Evolutionary conservation across 148 eudicot species (phyloP).

Genomic region (Linanthus parryae): DNA sequence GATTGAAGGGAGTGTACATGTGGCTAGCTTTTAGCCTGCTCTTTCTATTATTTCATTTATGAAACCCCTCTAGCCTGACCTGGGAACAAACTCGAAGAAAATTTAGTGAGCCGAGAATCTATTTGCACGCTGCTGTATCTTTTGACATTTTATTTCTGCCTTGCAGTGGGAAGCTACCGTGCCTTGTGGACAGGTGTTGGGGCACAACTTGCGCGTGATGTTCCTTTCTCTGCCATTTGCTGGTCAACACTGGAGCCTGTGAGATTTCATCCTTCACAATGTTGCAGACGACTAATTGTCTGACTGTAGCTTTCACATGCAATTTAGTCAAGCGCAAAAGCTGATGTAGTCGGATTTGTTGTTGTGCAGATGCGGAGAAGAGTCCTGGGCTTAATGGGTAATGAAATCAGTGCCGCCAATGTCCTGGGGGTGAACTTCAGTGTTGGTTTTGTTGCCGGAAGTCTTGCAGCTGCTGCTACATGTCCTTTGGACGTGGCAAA

Average conservation of each 20-base stretch:
- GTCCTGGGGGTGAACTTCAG: conserved; percentile 78
- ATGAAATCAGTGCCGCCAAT: conserved; percentile 34
- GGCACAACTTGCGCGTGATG: conserved; percentile 91
- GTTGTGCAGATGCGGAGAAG: conserved; percentile 54
- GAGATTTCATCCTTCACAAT: conserved; percentile 18
- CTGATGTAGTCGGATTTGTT: conserved; percentile 5
- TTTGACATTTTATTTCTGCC: conserved; percentile 5
- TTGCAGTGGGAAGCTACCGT: conserved; percentile 59
- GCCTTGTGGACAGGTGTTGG: conserved; percentile 91
- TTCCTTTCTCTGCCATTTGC: conserved; percentile 91
- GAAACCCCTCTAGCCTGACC: no score
- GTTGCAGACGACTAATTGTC: background rate
- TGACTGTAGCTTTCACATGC: background rate
- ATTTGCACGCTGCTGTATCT: background rate
- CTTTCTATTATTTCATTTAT: no score
- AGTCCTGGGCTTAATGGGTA: conserved; percentile 35
- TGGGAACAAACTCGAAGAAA: no score
- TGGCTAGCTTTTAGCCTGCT: no score
- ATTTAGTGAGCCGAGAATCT: no score
- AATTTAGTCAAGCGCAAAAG: background rate
- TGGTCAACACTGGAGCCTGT: conserved; percentile 95
- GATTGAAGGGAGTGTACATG: no score
- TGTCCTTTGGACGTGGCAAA: conserved; percentile 96
- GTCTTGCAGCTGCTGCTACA: conserved; percentile 72
- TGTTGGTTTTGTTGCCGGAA: conserved; percentile 88